phyloP scores from a whole-genome alignment of 495 filamentous ascomycete species.

The Rhypophila decipiens region DNA sequence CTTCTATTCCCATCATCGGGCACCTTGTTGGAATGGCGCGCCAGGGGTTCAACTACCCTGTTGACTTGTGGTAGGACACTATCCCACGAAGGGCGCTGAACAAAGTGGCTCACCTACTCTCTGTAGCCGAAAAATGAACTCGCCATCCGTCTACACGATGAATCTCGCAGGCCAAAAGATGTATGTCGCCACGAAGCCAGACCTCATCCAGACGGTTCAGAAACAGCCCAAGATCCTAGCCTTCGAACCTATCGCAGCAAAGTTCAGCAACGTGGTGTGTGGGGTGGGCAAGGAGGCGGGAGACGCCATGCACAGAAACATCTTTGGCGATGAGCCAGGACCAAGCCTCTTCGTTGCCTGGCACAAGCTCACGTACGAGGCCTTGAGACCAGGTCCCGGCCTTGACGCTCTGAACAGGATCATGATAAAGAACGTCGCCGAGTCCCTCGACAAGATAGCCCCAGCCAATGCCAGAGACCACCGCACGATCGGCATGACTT shows the following conservation, averaged over 20 bases:
- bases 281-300: slow-evolving; percentile 22
- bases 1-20: slow-evolving; percentile 21
- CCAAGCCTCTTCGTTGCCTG: slow-evolving; percentile 24
- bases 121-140: slow-evolving; percentile 9
- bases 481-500: slow-evolving; percentile 13
- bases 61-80: slow-evolving; percentile 9
- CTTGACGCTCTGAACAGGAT: slow-evolving; percentile 32
- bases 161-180: slow-evolving; percentile 26
- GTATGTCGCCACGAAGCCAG: slow-evolving; percentile 29
- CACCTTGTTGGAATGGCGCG: slow-evolving; percentile 22
- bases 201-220: slow-evolving; percentile 30
- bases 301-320: background rate
- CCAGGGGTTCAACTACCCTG: slow-evolving; percentile 14
- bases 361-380: slow-evolving; percentile 23
- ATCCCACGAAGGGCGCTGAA: background rate
- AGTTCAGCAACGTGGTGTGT: slow-evolving; percentile 24
- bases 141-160: slow-evolving; percentile 30
- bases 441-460: slow-evolving; percentile 7
- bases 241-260: slow-evolving; percentile 31
- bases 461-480: background rate
- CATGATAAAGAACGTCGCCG: slow-evolving; percentile 24
- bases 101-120: background rate
- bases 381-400: slow-evolving; percentile 22
- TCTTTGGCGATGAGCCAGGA: slow-evolving; percentile 12
- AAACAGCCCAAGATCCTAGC: slow-evolving; percentile 27